Base-by-base conservation (phyloP, 2,329 filamentous ascomycete species). In the Septoria petroselini region DNA sequence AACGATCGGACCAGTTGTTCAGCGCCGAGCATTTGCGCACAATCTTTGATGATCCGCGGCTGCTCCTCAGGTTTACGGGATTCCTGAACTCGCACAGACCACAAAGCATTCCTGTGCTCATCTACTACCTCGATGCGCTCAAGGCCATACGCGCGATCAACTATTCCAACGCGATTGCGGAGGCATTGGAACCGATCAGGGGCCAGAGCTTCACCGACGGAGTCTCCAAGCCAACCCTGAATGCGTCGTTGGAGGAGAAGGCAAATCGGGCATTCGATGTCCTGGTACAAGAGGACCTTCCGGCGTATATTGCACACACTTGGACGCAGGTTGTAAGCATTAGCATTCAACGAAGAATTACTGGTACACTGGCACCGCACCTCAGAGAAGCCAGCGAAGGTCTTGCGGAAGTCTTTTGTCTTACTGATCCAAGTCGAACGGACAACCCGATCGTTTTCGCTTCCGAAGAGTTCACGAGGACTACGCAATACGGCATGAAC, bases 361-460 rank as follows among this genome's bases (percentile, higher is more conserved):
- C 82, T 0, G 83, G 85, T 3, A 85, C 80, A 1, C 66, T 88
- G 18, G 80, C 85, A 1, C 71, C 77, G 1, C 76, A 84, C 58
- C 70, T 88, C 18, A 75, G 79, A 35, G 82, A 86, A 37, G 78
- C 84, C n/a, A 86, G 84, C 0, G 85, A 90, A 65, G 85, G 85
- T 0, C 66, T 90, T 51, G 86, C 85, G 0, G 85, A 90, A 63
- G 85, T 88, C 0, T 90, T 89, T 59, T 90, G 85, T 63, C 67
- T 90, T 47, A 86, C 84, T 0, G 86, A 91, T 64, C 85, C 86
- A 7, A 85, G 83, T 1, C 73, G 85, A 50, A 73, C 77, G 1
- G 86, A 88, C 54, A 88, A 89, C 62, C 86, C 85, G 0, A 86
- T 90, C 52, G 80, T 89, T 1, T 88, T 89, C 67, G 84, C 84